These are phyloP conservation scores for Kluyveromyces lactis DNA, from an alignment of 805 yeast species.

Conservation along the genomic window DNA sequence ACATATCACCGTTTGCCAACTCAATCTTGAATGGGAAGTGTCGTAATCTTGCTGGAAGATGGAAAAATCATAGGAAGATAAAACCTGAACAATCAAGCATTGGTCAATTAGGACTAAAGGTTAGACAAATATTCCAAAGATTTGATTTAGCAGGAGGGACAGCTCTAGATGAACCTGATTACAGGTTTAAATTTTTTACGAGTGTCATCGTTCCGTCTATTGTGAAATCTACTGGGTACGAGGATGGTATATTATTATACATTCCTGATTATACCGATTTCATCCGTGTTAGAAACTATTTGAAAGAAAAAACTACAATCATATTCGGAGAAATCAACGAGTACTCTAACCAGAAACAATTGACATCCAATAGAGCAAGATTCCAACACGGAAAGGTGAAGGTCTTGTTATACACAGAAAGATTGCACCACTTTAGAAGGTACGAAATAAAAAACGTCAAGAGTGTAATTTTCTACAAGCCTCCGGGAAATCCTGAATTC, in stretches of 20 bases:
- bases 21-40: constrained; percentile 44
- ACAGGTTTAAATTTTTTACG: constrained; percentile 74
- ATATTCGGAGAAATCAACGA: constrained; percentile 73
- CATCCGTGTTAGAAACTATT: constrained; percentile 63
- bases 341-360: constrained; percentile 64
- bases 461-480: constrained; percentile 69
- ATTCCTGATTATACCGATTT: constrained; percentile 85
- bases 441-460: constrained; percentile 80
- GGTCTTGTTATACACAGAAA: constrained; percentile 82
- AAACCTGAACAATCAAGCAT: constrained; percentile 45
- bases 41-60: constrained; percentile 50
- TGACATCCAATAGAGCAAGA: constrained; percentile 60
- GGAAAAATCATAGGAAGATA: constrained; percentile 44
- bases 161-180: constrained; percentile 65
- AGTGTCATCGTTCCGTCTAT: constrained; percentile 69
- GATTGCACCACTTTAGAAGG: constrained; percentile 87
- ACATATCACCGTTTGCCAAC: constrained; percentile 73
- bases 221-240: constrained; percentile 46
- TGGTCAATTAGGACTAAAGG: constrained; percentile 53
- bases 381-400: constrained; percentile 58
- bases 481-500: constrained; percentile 79
- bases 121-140: constrained; percentile 65
- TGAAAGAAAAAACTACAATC: constrained; percentile 47
- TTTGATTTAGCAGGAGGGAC: constrained; percentile 43
- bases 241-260: constrained; percentile 70